Evolutionary conservation across 2,329 filamentous ascomycete genomes (phyloP).

Genomic region (Hypoxylon sp.): DNA sequence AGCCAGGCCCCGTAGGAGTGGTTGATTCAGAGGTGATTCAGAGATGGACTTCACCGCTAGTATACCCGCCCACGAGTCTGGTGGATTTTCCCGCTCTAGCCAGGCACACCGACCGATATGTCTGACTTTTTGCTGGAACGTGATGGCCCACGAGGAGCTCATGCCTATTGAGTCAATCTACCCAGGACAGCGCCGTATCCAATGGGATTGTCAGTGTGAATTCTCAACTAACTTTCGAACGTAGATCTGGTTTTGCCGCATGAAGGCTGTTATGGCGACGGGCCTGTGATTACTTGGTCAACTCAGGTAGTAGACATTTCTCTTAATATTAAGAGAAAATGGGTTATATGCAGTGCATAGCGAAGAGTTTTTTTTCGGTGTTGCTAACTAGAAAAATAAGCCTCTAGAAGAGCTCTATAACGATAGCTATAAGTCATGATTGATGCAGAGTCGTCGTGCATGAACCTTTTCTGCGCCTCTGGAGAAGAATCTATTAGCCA

Average conservation of each 20-base stretch:
- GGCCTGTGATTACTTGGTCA: neutral
- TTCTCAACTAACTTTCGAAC: neutral
- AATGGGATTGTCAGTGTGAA: neutral
- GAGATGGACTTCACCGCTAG: neutral
- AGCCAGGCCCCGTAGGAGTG: conserved; percentile 14
- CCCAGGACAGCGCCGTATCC: neutral
- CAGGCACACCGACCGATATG: conserved; percentile 9
- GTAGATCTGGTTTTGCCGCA: too few relatives aligned
- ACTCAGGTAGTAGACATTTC: neutral
- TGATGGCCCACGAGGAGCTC: neutral
- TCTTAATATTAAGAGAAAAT: neutral
- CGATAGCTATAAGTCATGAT: neutral
- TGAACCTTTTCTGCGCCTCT: neutral
- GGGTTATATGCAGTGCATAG: neutral
- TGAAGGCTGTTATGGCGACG: neutral
- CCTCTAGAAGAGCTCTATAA: neutral
- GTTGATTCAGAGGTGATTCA: conserved; percentile 7
- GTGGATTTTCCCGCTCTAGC: neutral
- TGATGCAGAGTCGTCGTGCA: neutral
- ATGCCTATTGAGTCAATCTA: neutral
- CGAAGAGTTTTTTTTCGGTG: neutral
- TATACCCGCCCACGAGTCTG: conserved; percentile 1
- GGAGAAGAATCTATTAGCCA: neutral
- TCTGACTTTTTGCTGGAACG: neutral
- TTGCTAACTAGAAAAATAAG: neutral